Base-by-base conservation (phyloP, 2,329 filamentous ascomycete genomes). In the Xylaria sp. region DNA sequence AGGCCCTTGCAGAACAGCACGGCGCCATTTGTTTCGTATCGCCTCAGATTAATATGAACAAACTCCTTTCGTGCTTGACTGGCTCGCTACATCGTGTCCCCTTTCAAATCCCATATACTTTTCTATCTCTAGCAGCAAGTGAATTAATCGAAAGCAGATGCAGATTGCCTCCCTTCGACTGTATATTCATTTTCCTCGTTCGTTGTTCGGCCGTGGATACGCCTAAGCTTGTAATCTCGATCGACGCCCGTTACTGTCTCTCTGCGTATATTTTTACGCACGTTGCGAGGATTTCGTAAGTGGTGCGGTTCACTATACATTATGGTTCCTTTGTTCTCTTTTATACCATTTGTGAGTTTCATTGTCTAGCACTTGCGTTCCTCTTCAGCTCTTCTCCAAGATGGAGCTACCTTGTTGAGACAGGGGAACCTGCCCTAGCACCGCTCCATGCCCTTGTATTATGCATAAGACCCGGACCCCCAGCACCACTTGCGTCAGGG, bases 401-500 rank as follows among this genome's bases (percentile, higher is more conserved):
- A 64, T 64, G 66, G 67, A 66, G 65, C 68, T 62, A 62, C 59
- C 62, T 48, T 51, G 56, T 67, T 46, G 61, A 61, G 62, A 66
- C 72, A 70, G 68, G 72, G 72, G 71, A 73, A 71, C 71, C 71
- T 70, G 72, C 71, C 72, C 70, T 71, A 71, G 20, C 67, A 58
- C 69, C 64, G 69, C 70, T 68, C 69, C 68, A 74, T 77, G 72
- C 72, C 70, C 68, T 68, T 74, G 74, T 73, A 73, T 69, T 54
- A 71, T 75, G 75, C 73, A 74, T 66, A 63, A 69, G 71, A 69
- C 71, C 75, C 70, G 71, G 70, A 70, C 69, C 72, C 73, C 64
- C 66, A 68, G 56, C 67, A 71, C 65, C 70, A 64, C 71, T 73
- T 76, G 74, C 74, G 71, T 75, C 73, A 75, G 64, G 62, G 66